A percentile compares a stretch with the other conserved stretches of the same genome.
Conservation (phyloP, 2,329 filamentous ascomycete species). For the Aspergillus brunneoviolaceus region DNA sequence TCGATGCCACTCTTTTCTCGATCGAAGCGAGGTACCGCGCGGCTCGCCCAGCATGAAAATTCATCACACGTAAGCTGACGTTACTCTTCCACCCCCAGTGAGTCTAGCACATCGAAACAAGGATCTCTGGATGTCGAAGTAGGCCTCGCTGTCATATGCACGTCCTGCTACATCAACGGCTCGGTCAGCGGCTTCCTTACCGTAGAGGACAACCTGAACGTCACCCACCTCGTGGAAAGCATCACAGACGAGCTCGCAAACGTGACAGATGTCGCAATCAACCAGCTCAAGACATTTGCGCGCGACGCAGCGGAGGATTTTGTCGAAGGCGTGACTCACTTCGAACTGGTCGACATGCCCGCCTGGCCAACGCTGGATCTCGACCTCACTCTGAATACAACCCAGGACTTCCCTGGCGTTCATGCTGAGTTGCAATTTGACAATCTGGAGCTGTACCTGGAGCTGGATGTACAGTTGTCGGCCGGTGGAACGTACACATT, state of each 20-base stretch:
- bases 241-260: constrained; percentile 2
- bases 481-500: constrained; percentile 10
- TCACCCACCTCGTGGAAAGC: neutral
- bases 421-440: constrained; percentile 5
- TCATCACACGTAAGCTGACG: neutral
- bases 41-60: too few species aligned
- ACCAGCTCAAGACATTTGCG: neutral
- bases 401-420: neutral
- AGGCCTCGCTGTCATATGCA: constrained; percentile 4
- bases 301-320: neutral
- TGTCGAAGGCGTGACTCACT: neutral
- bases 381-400: constrained; percentile 3
- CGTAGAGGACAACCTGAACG: neutral
- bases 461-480: constrained; percentile 9
- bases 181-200: constrained; percentile 2
- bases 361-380: constrained; percentile 10
- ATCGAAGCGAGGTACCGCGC: constrained; percentile 1
- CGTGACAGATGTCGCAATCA: neutral
- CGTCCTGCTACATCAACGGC: constrained; percentile 9
- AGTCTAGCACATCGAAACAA: neutral
- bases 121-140: neutral
- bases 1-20: constrained; percentile 5
- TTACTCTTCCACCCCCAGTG: neutral
- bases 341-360: constrained; percentile 3
- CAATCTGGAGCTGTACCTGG: constrained; percentile 9